Evolutionary conservation across 2,329 filamentous ascomycete species (phyloP), one percentile per base, ranked within the genome.

Genomic region (Blastomyces silverae): DNA sequence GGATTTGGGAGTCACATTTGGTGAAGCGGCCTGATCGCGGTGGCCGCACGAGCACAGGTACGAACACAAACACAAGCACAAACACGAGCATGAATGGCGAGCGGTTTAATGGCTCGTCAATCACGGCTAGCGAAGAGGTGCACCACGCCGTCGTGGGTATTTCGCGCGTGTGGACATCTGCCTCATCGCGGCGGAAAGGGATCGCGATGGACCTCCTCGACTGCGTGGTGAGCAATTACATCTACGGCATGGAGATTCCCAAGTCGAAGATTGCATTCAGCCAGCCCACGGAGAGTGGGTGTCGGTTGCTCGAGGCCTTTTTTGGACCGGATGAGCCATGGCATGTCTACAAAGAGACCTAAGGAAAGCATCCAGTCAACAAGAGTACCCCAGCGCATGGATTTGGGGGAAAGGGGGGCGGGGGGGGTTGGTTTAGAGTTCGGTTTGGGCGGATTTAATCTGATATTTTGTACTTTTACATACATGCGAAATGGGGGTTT

Each of bases 81-180:
- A 66, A 44, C 67, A 68, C 31, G 66, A 67, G 17, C 55, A 66
- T 20, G 39, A 64, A 8, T 60, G 55, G 34, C 63, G 61, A 44
- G 28, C 52, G 7, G 42, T 64, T 70, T 34, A 67, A 72, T 62
- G 74, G 76, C 66, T 79, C 78, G 0, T 79, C 79, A 4, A 76
- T 85, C 65, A 80, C 78, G 1, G 75, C 81, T 46, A 77, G 77
- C 62, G 74, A 76, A 34, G 74, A 78, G 57, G 69, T 76, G 5
- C 73, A 79, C 34, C 75, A 79, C 2, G 84, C 82, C 2, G 77
- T 83, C n/a, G 78, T 88, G 63, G 85, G 85, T 22, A 82, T 89
- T 34, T 87, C 86, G 31, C 81, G 87, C 39, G 85, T 89, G 68
- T 89, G 87, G 87, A 86, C 84, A 0, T 85, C 83, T 8, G 80